Conservation (phyloP, 176 grass and related monocot genomes). For the Triticum dicoccoides region DNA sequence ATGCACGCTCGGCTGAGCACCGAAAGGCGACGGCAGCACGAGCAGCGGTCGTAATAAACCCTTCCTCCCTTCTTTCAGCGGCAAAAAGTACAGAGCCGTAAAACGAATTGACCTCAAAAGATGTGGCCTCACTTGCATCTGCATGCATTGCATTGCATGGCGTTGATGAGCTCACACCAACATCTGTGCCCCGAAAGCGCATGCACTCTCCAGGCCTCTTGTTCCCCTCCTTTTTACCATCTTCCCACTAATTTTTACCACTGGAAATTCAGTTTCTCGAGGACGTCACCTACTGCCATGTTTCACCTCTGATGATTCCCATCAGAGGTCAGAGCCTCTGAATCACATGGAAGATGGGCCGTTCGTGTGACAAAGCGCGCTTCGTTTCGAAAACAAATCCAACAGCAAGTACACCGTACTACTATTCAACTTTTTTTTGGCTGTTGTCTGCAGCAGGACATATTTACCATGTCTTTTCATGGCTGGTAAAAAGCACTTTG, state of each 20-base stretch:
- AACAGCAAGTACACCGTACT: background rate
- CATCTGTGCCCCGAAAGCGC: constrained; percentile 34
- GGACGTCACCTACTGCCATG: background rate
- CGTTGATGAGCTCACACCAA: constrained; percentile 33
- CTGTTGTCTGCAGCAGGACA: background rate
- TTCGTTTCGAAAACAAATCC: background rate
- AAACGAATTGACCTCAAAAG: constrained; percentile 42
- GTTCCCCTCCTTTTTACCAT: background rate
- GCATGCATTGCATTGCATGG: background rate
- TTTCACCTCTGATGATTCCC: background rate
- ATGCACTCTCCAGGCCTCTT: constrained; percentile 24
- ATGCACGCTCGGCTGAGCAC: constrained; percentile 33
- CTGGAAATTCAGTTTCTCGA: background rate
- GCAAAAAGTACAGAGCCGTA: background rate
- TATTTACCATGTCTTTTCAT: background rate
- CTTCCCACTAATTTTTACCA: too few relatives aligned
- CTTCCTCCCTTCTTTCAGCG: background rate
- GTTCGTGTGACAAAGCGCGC: background rate
- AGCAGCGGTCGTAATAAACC: background rate
- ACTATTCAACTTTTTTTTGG: background rate
- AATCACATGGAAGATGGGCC: background rate
- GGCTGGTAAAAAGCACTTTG: constrained; percentile 13
- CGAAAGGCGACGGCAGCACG: constrained; percentile 24
- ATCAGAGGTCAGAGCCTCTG: background rate
- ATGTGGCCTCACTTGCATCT: background rate